These are phyloP conservation scores for Termitomyces heimii DNA, from an alignment of 768 basidiomycete genomes.

Conservation along the genomic window DNA sequence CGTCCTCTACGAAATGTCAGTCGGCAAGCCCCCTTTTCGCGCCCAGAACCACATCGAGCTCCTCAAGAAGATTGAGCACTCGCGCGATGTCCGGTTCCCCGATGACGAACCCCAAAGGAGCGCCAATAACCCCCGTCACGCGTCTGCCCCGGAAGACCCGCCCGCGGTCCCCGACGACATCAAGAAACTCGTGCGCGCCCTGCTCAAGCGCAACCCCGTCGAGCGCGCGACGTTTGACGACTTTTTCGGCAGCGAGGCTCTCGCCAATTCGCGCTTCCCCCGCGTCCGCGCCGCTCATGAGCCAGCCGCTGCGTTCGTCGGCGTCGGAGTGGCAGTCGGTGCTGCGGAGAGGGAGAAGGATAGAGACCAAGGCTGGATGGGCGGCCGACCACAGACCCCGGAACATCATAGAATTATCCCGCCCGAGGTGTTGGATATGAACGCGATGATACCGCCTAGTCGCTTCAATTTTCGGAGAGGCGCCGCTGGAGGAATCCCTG, in stretches of 20 bases:
- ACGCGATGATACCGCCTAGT: constrained; percentile 52
- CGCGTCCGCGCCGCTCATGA: no score
- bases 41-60: constrained; percentile 96
- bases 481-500: constrained; percentile 11
- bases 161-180: constrained; percentile 70
- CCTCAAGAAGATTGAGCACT: constrained; percentile 84
- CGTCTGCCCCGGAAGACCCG: constrained; percentile 18
- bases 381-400: background rate
- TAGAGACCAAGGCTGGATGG: constrained; percentile 21
- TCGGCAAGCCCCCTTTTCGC: constrained; percentile 90
- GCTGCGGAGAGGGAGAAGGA: constrained; percentile 21
- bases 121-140: constrained; percentile 16
- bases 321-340: constrained; percentile 11
- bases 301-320: no score
- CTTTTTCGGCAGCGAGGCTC: constrained; percentile 80
- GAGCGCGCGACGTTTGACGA: constrained; percentile 89
- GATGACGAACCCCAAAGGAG: constrained; percentile 76
- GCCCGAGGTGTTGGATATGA: background rate
- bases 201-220: constrained; percentile 78
- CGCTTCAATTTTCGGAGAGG: constrained; percentile 64
- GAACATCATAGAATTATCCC: constrained; percentile 56
- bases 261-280: constrained; percentile 75
- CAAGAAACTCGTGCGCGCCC: constrained; percentile 78
- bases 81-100: constrained; percentile 91
- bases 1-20: constrained; percentile 92